Evolutionary conservation across 2,329 filamentous ascomycete genomes (phyloP).

Genomic region (Cucurbitaria berberidis): DNA sequence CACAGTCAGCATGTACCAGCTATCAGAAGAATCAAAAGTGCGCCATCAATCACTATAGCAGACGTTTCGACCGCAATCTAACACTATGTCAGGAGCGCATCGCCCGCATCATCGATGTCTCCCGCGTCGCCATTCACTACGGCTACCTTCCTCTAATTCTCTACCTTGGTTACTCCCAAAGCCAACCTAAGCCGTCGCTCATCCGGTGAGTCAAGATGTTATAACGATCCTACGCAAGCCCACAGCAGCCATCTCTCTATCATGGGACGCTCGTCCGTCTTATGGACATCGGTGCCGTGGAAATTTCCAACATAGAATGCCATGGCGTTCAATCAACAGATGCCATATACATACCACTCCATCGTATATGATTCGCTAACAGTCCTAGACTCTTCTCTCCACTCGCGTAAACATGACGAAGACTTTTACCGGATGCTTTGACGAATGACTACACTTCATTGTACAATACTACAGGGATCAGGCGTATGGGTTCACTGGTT

Average conservation of each 20-base stretch:
- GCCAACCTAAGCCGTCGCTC: constrained; percentile 83
- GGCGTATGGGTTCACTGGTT: constrained; percentile 34
- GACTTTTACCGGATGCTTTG: constrained; percentile 10
- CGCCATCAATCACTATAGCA: neutral
- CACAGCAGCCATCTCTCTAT: neutral
- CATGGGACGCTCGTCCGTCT: neutral
- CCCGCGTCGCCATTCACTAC: constrained; percentile 93
- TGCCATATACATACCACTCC: neutral
- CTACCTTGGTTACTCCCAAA: constrained; percentile 96
- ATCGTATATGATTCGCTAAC: constrained; percentile 22
- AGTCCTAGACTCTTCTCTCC: constrained; percentile 46
- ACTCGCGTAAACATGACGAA: constrained; percentile 37
- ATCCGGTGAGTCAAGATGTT: constrained; percentile 63
- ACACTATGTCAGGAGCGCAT: constrained; percentile 81
- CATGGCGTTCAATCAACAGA: neutral
- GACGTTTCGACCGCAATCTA: constrained; percentile 15
- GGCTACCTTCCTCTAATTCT: constrained; percentile 96
- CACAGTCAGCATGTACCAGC: constrained; percentile 58
- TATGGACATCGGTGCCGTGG: neutral
- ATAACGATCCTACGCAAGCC: neutral
- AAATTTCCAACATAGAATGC: neutral
- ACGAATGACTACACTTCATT: constrained; percentile 27
- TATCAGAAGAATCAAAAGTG: constrained; percentile 98
- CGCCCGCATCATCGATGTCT: constrained; percentile 93
- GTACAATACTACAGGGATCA: constrained; percentile 39